Base-by-base conservation (phyloP, 768 basidiomycete genomes). In the Leccinellum rugosiceps region DNA sequence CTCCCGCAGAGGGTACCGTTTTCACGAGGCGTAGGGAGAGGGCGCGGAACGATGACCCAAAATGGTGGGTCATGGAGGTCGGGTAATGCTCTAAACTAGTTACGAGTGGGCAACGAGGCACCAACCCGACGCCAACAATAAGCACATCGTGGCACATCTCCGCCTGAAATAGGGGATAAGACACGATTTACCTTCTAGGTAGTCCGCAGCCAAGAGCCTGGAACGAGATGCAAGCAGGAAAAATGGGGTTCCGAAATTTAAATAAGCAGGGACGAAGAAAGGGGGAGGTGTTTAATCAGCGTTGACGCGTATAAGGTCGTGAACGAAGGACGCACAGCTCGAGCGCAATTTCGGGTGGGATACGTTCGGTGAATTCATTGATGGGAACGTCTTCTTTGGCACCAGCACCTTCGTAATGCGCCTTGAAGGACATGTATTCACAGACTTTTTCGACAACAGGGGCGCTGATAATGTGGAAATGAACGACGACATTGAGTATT, bases 371-470 rank as follows among this genome's bases (percentile, higher is more conserved):
- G 61, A 94, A 88, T 63, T 97, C 94, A 21, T 80, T 76, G 2
- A 82, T 67, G 4, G 93, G 92, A 21, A 90, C 76, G 50, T 93
- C 90, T 64, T 94, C 92, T 61, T 86, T 91, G 7, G 83, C 75
- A 1, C 81, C 83, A 2, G 76, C 77, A n/a, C 80, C 80, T 59
- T 87, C 84, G 68, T 92, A 93, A 58, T 92, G 80, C 1, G 84
- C 77, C 74, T 90, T 94, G 78, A 89, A 94, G 31, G 83, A 77
- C 76, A 96, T 90, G 68, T 93, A 97, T 72, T 98, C 94, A 43
- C 92, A 80, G 52, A 96, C 78, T 68, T 92, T 94, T 73, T 94
- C 91, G 2, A 92, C 83, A 34, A 96, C 86, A 25, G 88, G 80
- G 9, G 79, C 85, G 30, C 85, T 85, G 60, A 1, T 5, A 9